Percentiles rank a stretch among this genome's conserved stretches.
phyloP scores from a whole-genome alignment of 2,329 filamentous ascomycete genomes.

The Pseudofabraea citricarpa region DNA sequence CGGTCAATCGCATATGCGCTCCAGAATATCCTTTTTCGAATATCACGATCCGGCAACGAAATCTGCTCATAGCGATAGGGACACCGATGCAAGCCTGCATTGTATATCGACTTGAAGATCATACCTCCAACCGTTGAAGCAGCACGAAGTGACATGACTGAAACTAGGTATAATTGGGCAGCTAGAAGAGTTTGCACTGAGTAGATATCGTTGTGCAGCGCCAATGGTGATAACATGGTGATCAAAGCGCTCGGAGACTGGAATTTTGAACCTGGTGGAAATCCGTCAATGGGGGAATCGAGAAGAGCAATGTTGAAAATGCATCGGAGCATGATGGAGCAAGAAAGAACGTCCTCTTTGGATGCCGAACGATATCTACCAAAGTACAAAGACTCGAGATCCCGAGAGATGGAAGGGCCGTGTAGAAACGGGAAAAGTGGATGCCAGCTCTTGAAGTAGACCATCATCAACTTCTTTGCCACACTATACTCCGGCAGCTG shows the following conservation, averaged over 20 bases:
- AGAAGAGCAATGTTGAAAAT: neutral
- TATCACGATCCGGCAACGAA: constrained; percentile 23
- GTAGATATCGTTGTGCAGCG: constrained; percentile 34
- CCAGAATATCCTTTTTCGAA: constrained; percentile 37
- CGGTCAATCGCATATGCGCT: constrained; percentile 34
- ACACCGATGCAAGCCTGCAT: constrained; percentile 46
- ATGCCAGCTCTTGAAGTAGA: constrained; percentile 47
- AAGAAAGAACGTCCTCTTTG: no score
- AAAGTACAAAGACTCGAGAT: constrained; percentile 39
- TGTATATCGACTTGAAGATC: constrained; percentile 40
- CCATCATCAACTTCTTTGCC: constrained; percentile 38
- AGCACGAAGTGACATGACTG: constrained; percentile 41
- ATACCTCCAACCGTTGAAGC: constrained; percentile 44
- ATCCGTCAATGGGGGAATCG: neutral
- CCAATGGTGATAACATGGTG: neutral
- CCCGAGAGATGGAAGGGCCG: constrained; percentile 41
- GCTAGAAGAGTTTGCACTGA: constrained; percentile 45
- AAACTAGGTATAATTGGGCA: constrained; percentile 42
- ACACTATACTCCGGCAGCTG: constrained; percentile 23
- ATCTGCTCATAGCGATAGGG: constrained; percentile 44
- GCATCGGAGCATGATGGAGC: no score
- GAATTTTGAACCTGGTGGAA: neutral
- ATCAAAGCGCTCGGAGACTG: neutral
- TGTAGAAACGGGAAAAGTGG: constrained; percentile 47
- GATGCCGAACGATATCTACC: neutral